Conservation (phyloP, 2,329 filamentous ascomycete genomes). For the Penicillium digitatum region DNA sequence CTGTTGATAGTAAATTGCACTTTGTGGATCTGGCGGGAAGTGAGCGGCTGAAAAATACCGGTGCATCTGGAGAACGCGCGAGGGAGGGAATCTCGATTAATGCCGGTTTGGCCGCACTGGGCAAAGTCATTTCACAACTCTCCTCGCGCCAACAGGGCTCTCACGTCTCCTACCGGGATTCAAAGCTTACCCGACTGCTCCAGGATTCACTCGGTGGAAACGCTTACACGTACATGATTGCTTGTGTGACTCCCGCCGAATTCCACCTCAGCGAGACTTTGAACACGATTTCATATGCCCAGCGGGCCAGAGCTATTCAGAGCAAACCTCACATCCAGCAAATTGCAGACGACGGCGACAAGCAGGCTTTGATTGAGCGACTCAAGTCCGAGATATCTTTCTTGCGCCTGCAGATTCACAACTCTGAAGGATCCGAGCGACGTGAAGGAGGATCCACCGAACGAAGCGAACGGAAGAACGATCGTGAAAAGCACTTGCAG, state of each 20-base stretch:
- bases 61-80: constrained; percentile 87
- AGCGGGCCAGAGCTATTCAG: constrained; percentile 92
- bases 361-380: constrained; percentile 87
- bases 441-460: constrained; percentile 59
- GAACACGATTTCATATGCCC: constrained; percentile 96
- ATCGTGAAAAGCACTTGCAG: constrained; percentile 84
- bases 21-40: constrained; percentile 98
- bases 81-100: constrained; percentile 98
- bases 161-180: constrained; percentile 96
- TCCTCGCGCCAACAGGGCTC: constrained; percentile 82
- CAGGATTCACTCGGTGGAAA: constrained; percentile 97
- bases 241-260: constrained; percentile 92
- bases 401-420: constrained; percentile 86
- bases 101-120: constrained; percentile 85
- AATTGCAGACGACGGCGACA: constrained; percentile 81
- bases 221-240: constrained; percentile 99
- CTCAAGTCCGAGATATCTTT: constrained; percentile 92
- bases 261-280: constrained; percentile 97
- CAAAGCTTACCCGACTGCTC: constrained; percentile 87
- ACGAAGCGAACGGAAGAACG: constrained; percentile 71
- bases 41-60: constrained; percentile 94
- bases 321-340: constrained; percentile 96
- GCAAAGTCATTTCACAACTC: constrained; percentile 96
- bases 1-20: constrained; percentile 95
- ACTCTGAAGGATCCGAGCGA: constrained; percentile 66